Base-by-base conservation (phyloP, 208 protist species). In the Wallacemonas sp. region DNA sequence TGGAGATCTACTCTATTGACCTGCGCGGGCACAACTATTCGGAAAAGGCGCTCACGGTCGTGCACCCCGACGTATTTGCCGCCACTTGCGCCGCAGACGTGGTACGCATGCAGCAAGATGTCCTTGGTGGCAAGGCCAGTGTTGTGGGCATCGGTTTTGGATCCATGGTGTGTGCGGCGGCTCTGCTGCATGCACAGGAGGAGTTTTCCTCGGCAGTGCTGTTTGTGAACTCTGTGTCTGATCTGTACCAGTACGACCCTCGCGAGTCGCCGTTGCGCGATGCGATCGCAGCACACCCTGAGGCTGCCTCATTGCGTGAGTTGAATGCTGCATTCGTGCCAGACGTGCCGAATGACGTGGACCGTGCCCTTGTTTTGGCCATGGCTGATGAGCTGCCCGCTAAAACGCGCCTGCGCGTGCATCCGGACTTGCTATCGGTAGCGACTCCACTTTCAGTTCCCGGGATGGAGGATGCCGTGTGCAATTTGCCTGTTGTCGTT, bases 1-100 rank as follows among this genome's bases (percentile, higher is more conserved):
- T 94, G 26, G 86, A 96, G 70, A 67, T 96, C 17, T 94, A 93
- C 62, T 84, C 73, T 22, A 71, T 87, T 2, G 87, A 96, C 30
- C 65, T 96, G 14, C 84, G 90, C 19, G 87, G 84, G 0, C 90
- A 96, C 64, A 85, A 84, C 59, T 72, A 74, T 49, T 91, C 84
- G 2, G 70, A 76, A 26, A 28, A 9, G 0, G 47, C 79, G 0
- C 65, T 66, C 2, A 6, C 36, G 2, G 31, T 9, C 6, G 22
- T 65, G 24, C 64, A 68, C 19, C 68, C 56, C 1, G 28, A 58
- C 4, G 26, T 39, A 1, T 90, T 82, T 45, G 68, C 70, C 3
- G 53, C 82, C 4, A 69, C 79, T 8, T 88, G 75, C 15, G 87
- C 79, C 3, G 82, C 79, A 14, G 87, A 93, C 49, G 70, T 92